These are phyloP conservation scores for Phycomyces blakesleeanus DNA, from an alignment of 192 early-diverging fungal species.

Conservation along the genomic window DNA sequence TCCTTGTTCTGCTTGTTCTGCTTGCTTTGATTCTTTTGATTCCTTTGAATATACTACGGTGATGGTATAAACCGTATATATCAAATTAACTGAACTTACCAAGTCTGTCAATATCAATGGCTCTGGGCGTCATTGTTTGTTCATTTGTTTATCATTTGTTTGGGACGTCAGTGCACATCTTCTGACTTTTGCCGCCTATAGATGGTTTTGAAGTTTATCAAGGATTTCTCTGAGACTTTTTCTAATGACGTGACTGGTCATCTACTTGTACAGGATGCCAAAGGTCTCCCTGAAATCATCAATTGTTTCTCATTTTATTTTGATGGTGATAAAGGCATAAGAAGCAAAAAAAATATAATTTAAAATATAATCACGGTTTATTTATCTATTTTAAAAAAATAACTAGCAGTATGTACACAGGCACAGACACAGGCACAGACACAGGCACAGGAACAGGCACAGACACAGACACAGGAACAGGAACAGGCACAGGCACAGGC, in stretches of 20 bases:
- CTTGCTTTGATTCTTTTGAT: too few relatives aligned
- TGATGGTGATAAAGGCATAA: slow-evolving; percentile 41
- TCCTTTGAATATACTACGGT: too few relatives aligned
- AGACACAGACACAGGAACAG: too few relatives aligned
- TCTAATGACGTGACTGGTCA: slow-evolving; percentile 80
- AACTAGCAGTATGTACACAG: neutral
- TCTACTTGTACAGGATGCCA: slow-evolving; percentile 89
- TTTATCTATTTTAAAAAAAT: neutral
- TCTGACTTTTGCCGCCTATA: slow-evolving; percentile 10
- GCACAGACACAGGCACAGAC: too few relatives aligned
- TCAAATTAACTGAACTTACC: too few relatives aligned
- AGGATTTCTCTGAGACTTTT: slow-evolving; percentile 86
- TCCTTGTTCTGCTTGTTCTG: too few relatives aligned
- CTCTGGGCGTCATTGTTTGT: too few relatives aligned
- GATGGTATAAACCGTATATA: neutral
- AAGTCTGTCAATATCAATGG: too few relatives aligned
- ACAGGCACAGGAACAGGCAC: too few relatives aligned
- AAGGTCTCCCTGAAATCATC: slow-evolving; percentile 85
- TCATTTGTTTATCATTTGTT: too few relatives aligned
- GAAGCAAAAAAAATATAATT: slow-evolving; percentile 36
- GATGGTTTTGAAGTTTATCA: slow-evolving; percentile 92
- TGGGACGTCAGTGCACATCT: too few relatives aligned
- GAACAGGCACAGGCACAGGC: too few relatives aligned
- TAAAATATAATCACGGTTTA: neutral
- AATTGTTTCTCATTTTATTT: slow-evolving; percentile 83